phyloP scores from a whole-genome alignment of 768 basidiomycete genomes.

The Tremella yokohamensis region DNA sequence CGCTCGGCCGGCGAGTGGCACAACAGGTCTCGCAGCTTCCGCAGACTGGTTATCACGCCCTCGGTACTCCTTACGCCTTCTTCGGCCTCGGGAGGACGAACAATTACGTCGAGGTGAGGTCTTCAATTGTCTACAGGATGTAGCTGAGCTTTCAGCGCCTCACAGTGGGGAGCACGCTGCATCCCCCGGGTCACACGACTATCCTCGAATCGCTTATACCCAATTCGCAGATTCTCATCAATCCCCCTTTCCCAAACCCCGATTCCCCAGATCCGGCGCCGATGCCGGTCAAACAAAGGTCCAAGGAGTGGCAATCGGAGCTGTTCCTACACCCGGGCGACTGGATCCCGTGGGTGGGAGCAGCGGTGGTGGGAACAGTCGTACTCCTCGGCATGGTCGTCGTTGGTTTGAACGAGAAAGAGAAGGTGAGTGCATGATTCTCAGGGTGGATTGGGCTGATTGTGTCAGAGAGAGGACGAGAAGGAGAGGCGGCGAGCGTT shows the following conservation, averaged over 20 bases:
- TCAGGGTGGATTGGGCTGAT: conserved; percentile 7
- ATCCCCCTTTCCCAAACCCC: conserved; percentile 56
- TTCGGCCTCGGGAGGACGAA: conserved; percentile 96
- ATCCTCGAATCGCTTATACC: conserved; percentile 96
- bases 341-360: conserved; percentile 97
- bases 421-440: conserved; percentile 64
- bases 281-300: conserved; percentile 22
- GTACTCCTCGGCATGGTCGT: conserved; percentile 74
- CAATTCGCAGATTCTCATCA: conserved; percentile 93
- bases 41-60: conserved; percentile 84
- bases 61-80: conserved; percentile 88
- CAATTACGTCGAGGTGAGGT: conserved; percentile 81
- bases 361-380: conserved; percentile 73
- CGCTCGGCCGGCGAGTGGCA: conserved; percentile 77
- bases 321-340: conserved; percentile 88
- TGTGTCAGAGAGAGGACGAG: conserved; percentile 80
- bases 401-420: conserved; percentile 79
- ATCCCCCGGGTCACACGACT: conserved; percentile 69
- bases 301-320: conserved; percentile 73
- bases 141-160: conserved; percentile 59
- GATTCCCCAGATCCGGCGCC: not conserved
- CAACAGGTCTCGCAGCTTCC: conserved; percentile 93
- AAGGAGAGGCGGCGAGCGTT: conserved; percentile 77
- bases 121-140: not conserved
- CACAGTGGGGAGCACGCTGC: conserved; percentile 86